Conservation (phyloP, 1,139 yeast species). For the Yamadazyma buinensis region DNA sequence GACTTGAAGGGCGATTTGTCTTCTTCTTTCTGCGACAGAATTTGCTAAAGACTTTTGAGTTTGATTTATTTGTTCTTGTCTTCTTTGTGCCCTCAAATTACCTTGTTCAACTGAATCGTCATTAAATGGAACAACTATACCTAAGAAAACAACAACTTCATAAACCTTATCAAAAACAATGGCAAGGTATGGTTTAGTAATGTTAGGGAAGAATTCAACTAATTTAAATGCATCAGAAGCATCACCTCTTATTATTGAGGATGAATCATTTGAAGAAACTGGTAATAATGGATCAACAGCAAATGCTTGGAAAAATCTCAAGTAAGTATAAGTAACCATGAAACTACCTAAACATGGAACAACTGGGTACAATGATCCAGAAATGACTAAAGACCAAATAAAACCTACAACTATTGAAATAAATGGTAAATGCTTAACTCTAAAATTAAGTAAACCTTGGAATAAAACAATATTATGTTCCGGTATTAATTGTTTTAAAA, state of each 20-base stretch:
- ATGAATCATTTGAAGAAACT: conserved; percentile 25
- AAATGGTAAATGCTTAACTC: conserved; percentile 74
- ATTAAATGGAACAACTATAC: conserved; percentile 62
- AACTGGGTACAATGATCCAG: conserved; percentile 47
- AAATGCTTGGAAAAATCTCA: conserved; percentile 67
- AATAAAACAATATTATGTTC: conserved; percentile 77
- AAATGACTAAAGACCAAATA: conserved; percentile 38
- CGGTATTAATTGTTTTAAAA: conserved; percentile 83
- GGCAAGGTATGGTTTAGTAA: conserved; percentile 48
- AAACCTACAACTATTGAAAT: conserved; percentile 46
- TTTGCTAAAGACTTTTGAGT: conserved; percentile 42
- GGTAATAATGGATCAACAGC: conserved; percentile 37
- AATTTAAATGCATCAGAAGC: conserved; percentile 88
- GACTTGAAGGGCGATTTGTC: conserved; percentile 81
- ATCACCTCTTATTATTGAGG: conserved; percentile 59
- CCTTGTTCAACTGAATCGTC: conserved; percentile 71
- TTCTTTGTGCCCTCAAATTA: conserved; percentile 64
- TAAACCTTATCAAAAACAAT: conserved; percentile 54
- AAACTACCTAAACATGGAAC: conserved; percentile 71
- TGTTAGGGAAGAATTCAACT: conserved; percentile 74
- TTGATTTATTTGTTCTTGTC: conserved; percentile 43
- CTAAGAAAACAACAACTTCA: conserved; percentile 50
- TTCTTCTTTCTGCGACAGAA: conserved; percentile 77
- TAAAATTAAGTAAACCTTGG: conserved; percentile 57
- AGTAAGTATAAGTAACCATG: conserved; percentile 65